Evolutionary conservation across 1,139 yeast species (phyloP), one percentile per base, ranked within the genome.

Genomic region (Diutina ranongensis): DNA sequence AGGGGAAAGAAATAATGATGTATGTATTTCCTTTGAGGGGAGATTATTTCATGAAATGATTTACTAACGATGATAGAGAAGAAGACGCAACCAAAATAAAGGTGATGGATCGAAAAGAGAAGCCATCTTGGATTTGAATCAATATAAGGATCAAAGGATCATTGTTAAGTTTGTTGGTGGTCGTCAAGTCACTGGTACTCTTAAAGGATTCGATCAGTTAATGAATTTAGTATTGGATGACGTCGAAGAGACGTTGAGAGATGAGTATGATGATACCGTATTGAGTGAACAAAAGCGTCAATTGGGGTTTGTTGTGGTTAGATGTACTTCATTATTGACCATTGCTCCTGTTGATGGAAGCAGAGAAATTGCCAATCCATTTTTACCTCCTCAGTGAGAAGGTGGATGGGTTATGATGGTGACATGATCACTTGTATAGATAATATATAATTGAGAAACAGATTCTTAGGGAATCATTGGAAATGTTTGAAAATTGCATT

Each of bases 171-270:
- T 92, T 58, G 75, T 81, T 54, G 95, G 95, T n/a, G 97, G 96
- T 13, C 76, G 97, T 60, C 67, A 70, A 58, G 80, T 89, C 9
- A 71, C 73, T 22, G 98, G 98, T 21, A 65, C 68, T 1, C 72
- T 92, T 55, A 86, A 84, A 56, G 97, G 98, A 18, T 88, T 75
- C 60, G 98, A 92, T 61, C 94, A 85, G 61, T 72, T 88, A 62
- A 83, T 89, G 94, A 92, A 92, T 64, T 71, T 92, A 55, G 97
- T 92, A 8, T 73, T 92, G 54, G 96, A 88, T 56, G 81, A 88
- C 44, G 89, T 85, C 12, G 72, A 73, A 44, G 97, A 92, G 60
- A 74, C 72, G 28, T 54, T 81, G 47, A 71, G 83, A 60, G 88
- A 82, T 51, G 75, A 80, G 16, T 81, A 78, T 46, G 87, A 81